A percentile compares a stretch with the other conserved stretches of the same genome.
Evolutionary conservation across 2,329 filamentous ascomycete species (phyloP).

Genomic region (Fusarium ramigenum): DNA sequence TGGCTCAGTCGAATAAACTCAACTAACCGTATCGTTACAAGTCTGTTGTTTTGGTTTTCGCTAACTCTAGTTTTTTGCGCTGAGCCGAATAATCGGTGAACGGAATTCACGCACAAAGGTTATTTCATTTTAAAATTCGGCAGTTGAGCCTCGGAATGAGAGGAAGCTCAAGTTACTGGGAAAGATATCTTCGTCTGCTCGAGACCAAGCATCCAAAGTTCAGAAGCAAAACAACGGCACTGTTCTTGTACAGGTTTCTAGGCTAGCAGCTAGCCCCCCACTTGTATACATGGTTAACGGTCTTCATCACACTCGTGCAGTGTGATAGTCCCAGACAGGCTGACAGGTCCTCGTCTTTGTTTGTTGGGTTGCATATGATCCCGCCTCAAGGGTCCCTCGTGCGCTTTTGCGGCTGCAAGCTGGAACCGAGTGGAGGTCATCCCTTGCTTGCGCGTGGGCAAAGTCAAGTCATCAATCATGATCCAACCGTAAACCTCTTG

Average conservation of each 20-base stretch:
- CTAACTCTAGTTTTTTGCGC: slow-evolving; percentile 1
- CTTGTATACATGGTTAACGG: slow-evolving; percentile 10
- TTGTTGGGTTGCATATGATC: slow-evolving; percentile 9
- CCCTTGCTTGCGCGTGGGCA: slow-evolving; percentile 2
- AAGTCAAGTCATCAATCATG: background rate
- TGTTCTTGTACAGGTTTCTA: background rate
- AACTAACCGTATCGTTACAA: slow-evolving; percentile 23
- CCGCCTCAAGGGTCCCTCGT: slow-evolving; percentile 21
- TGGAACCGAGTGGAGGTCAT: slow-evolving; percentile 11
- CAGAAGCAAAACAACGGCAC: background rate
- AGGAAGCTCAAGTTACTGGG: background rate
- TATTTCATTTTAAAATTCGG: background rate
- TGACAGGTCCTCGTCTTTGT: slow-evolving; percentile 5
- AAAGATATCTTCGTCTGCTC: background rate
- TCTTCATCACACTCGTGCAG: slow-evolving; percentile 1
- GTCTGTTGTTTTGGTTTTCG: slow-evolving; percentile 1
- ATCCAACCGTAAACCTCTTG: background rate
- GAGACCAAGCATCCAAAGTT: background rate
- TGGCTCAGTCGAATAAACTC: background rate
- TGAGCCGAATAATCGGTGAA: slow-evolving; percentile 19
- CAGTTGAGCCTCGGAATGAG: background rate
- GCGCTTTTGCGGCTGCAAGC: slow-evolving; percentile 3
- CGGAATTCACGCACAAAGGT: slow-evolving; percentile 16
- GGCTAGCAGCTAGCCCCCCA: slow-evolving; percentile 8
- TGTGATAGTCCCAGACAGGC: background rate